Base-by-base conservation (phyloP, 2,329 filamentous ascomycete species). In the Fusarium stilboides region DNA sequence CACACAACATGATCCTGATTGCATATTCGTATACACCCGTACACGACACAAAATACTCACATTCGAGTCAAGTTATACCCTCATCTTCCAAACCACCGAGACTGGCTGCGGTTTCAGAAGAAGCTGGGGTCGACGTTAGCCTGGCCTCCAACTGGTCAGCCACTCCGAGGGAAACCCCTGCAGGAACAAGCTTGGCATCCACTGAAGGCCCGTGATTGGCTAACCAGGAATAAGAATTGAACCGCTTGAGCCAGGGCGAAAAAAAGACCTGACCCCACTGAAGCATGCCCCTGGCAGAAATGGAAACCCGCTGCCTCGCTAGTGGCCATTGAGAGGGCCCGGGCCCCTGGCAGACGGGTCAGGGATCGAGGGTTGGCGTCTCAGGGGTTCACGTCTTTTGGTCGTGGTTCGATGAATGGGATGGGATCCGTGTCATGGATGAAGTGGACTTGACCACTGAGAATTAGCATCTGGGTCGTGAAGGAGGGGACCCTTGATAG, bases 51-150 rank as follows among this genome's bases (percentile, higher is more conserved):
- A 19, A 19, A 14, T 34, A 36, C 14, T 36, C 40, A 24, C 20
- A 36, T 28, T 62, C 46, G n/a, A 8, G 51, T 37, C 59, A 64
- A 65, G 61, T 59, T 50, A 52, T 58, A 26, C 42, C 46, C 52
- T 51, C 59, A 37, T 5, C 15, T 17, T 36, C 19, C 17, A 40
- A n/a, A 17, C 28, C 26, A 19, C 17, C 17, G 37, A 20, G 17
- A 47, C 46, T 53, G 44, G 59, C 46, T 51, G 28, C 28, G 59
- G 71, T 73, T 73, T 73, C 71, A 73, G 71, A 73, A 60, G 47
- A 67, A 70, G 61, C 65, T 73, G 64, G 71, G 71, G 71, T 70
- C 52, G 67, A 54, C 47, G 43, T 49, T 63, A 43, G 53, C 53
- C 57, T 44, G 67, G 43, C 46, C 47, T 37, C 17, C 46, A 62